These are phyloP conservation scores for Pestalotiopsis sp. DNA, from an alignment of 2,329 filamentous ascomycete species.

Conservation along the genomic window DNA sequence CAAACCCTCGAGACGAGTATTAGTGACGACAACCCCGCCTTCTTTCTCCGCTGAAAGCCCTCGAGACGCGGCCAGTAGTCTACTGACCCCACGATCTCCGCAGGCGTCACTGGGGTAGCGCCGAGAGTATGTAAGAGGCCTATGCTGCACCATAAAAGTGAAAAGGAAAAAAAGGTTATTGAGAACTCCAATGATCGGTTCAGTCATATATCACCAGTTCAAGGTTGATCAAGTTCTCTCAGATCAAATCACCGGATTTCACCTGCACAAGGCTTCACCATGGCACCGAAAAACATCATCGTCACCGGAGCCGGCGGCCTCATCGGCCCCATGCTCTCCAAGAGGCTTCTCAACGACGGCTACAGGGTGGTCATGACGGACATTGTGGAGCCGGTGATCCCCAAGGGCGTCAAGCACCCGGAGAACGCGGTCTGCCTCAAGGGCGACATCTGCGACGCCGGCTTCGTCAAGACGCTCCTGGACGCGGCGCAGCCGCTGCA, in stretches of 20 bases:
- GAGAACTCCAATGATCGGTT: neutral
- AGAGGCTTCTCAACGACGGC: constrained; percentile 40
- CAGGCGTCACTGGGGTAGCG: neutral
- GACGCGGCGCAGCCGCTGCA: constrained; percentile 42
- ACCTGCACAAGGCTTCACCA: neutral
- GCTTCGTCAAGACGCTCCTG: constrained; percentile 40
- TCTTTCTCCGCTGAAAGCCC: neutral
- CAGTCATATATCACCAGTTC: neutral
- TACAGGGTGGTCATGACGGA: constrained; percentile 53
- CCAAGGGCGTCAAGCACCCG: constrained; percentile 47
- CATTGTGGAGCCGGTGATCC: constrained; percentile 54
- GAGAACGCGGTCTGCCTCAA: constrained; percentile 52
- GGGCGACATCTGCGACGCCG: constrained; percentile 47
- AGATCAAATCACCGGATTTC: neutral
- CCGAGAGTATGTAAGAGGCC: neutral
- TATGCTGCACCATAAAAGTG: neutral
- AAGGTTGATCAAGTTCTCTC: neutral
- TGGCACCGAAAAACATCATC: constrained; percentile 32
- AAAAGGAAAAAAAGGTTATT: neutral
- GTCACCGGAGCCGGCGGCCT: constrained; percentile 36
- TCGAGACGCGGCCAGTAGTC: neutral
- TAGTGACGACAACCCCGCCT: neutral
- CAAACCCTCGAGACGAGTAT: neutral
- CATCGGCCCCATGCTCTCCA: constrained; percentile 38
- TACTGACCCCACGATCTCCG: neutral